Percentiles rank a stretch among this genome's conserved stretches.
Evolutionary conservation across 2,329 filamentous ascomycete genomes (phyloP).

Genomic region (Akanthomyces lecanii): DNA sequence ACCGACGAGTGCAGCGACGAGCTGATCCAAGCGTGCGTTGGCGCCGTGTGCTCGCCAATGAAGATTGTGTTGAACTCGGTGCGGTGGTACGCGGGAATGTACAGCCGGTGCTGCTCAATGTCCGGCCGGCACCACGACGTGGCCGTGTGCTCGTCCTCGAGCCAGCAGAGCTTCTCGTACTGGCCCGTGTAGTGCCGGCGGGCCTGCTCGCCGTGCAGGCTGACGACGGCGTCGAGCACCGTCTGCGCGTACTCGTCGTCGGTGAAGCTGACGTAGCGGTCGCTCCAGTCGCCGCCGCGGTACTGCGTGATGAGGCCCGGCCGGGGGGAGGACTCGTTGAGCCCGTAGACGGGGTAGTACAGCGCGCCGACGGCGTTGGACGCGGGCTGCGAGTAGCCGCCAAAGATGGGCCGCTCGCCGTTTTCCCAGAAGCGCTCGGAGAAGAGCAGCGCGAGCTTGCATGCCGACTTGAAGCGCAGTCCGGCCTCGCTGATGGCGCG

Average conservation of each 20-base stretch:
- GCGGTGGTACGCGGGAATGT: constrained; percentile 30
- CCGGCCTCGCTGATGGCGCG: constrained; percentile 27
- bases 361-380: constrained; percentile 29
- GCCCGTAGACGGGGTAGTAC: constrained; percentile 34
- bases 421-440: constrained; percentile 31
- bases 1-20: constrained; percentile 29
- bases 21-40: constrained; percentile 32
- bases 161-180: constrained; percentile 32
- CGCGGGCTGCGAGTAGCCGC: constrained; percentile 30
- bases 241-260: constrained; percentile 23
- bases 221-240: constrained; percentile 28
- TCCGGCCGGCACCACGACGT: constrained; percentile 29
- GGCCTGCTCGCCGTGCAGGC: constrained; percentile 26
- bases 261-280: constrained; percentile 27
- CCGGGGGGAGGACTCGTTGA: constrained; percentile 26
- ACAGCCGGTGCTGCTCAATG: constrained; percentile 30
- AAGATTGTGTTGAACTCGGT: constrained; percentile 33
- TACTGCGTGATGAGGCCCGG: constrained; percentile 33
- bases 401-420: constrained; percentile 28
- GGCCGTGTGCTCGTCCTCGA: constrained; percentile 27
- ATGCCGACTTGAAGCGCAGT: constrained; percentile 29
- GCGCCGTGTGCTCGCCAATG: constrained; percentile 33
- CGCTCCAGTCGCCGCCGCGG: constrained; percentile 28
- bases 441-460: constrained; percentile 32
- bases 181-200: constrained; percentile 29